These are phyloP conservation scores for Melanomma pulvis-pyrius DNA, from an alignment of 495 filamentous ascomycete genomes.

Conservation along the genomic window DNA sequence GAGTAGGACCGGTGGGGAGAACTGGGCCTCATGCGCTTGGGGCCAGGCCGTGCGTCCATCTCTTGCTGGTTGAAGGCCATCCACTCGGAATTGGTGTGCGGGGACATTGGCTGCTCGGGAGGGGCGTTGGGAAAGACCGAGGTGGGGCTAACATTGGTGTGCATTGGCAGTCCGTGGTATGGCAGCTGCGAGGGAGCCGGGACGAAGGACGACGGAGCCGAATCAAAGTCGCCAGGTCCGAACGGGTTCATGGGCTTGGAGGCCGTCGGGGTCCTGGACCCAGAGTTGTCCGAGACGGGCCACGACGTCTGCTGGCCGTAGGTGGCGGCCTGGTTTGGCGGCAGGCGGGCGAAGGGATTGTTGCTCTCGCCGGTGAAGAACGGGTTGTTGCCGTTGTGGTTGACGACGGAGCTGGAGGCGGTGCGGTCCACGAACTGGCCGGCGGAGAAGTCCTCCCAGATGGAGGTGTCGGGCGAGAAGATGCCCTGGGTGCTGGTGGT, in stretches of 20 bases:
- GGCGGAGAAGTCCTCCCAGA: slow-evolving; percentile 43
- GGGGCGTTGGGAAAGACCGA: slow-evolving; percentile 41
- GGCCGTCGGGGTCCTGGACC: slow-evolving; percentile 49
- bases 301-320: slow-evolving; percentile 50
- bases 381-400: slow-evolving; percentile 36
- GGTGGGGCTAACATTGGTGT: slow-evolving; percentile 38
- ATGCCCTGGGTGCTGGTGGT: slow-evolving; percentile 39
- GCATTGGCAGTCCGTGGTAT: slow-evolving; percentile 44
- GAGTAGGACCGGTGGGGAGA: slow-evolving; percentile 83
- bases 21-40: slow-evolving; percentile 68
- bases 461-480: slow-evolving; percentile 37
- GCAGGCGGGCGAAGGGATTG: slow-evolving; percentile 53
- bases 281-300: slow-evolving; percentile 42
- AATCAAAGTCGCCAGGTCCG: slow-evolving; percentile 44
- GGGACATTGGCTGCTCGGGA: slow-evolving; percentile 59
- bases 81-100: slow-evolving; percentile 66
- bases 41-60: slow-evolving; percentile 62
- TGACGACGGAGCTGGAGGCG: slow-evolving; percentile 28
- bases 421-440: slow-evolving; percentile 41
- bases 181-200: slow-evolving; percentile 39
- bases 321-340: slow-evolving; percentile 47
- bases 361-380: slow-evolving; percentile 50
- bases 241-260: slow-evolving; percentile 43
- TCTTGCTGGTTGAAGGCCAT: slow-evolving; percentile 51
- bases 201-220: slow-evolving; percentile 51